These are phyloP conservation scores for Xerocomus minutiporus DNA, from an alignment of 1,284 basidiomycete species.

Conservation along the genomic window DNA sequence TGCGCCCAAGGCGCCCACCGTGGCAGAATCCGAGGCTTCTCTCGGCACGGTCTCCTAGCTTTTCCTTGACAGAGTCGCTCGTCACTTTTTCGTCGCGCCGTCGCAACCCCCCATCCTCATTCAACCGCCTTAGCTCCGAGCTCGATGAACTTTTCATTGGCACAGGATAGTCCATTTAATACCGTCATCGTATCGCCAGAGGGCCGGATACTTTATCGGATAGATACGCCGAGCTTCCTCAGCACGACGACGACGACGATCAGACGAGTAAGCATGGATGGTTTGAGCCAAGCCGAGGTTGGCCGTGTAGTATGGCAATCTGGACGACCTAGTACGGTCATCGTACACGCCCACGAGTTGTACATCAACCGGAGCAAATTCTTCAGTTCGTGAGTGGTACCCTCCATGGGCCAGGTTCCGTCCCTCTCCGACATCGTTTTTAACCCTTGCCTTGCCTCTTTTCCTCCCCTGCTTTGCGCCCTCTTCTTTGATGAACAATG, in stretches of 20 bases:
- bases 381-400: constrained; percentile 30
- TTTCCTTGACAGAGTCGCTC: constrained; percentile 7
- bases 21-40: constrained; percentile 33
- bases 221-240: constrained; percentile 24
- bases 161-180: constrained; percentile 32
- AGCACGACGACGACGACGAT: constrained; percentile 19
- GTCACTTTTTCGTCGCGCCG: constrained; percentile 6
- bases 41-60: constrained; percentile 29
- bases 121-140: not conserved
- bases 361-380: constrained; percentile 23
- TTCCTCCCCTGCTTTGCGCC: not conserved
- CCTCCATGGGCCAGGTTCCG: not conserved
- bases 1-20: constrained; percentile 25
- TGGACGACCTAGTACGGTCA: constrained; percentile 26
- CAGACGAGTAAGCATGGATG: constrained; percentile 25
- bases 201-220: constrained; percentile 27
- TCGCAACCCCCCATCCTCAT: not conserved
- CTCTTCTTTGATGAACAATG: constrained; percentile 4
- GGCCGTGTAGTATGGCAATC: constrained; percentile 31
- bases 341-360: constrained; percentile 29
- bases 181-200: constrained; percentile 31
- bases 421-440: constrained; percentile 2
- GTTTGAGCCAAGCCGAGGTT: constrained; percentile 25
- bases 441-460: constrained; percentile 5
- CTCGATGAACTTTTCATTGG: constrained; percentile 31